These are phyloP conservation scores for Ascochyta lentis DNA, from an alignment of 2,329 filamentous ascomycete species.

Conservation along the genomic window DNA sequence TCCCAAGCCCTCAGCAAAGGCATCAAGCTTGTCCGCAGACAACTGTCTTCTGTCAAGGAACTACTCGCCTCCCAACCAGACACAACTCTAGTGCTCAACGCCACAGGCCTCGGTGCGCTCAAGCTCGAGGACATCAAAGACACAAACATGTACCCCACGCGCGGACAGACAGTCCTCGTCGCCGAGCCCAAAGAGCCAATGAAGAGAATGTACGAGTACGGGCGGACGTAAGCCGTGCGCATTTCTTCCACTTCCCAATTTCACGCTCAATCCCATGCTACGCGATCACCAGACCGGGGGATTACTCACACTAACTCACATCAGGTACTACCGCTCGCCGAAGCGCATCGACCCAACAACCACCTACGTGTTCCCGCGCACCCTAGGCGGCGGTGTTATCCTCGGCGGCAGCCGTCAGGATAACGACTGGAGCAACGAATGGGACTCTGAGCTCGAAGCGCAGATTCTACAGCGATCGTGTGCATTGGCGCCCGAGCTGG, in stretches of 20 bases:
- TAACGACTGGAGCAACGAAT: slow-evolving; percentile 78
- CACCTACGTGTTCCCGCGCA: slow-evolving; percentile 55
- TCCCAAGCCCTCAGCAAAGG: slow-evolving; percentile 76
- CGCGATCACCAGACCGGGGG: background rate
- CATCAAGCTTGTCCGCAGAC: slow-evolving; percentile 59
- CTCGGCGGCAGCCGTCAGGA: slow-evolving; percentile 84
- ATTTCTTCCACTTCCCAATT: slow-evolving; percentile 16
- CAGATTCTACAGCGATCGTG: slow-evolving; percentile 83
- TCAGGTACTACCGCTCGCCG: slow-evolving; percentile 49
- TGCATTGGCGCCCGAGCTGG: slow-evolving; percentile 69
- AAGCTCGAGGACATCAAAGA: slow-evolving; percentile 86
- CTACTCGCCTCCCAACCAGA: slow-evolving; percentile 67
- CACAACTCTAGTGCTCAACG: slow-evolving; percentile 80
- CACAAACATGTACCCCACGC: slow-evolving; percentile 70
- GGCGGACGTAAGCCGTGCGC: slow-evolving; percentile 10
- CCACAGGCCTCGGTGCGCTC: slow-evolving; percentile 78
- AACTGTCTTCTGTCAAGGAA: slow-evolving; percentile 70
- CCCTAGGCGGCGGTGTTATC: slow-evolving; percentile 76
- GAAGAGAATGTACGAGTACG: slow-evolving; percentile 46
- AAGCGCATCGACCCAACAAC: slow-evolving; percentile 52
- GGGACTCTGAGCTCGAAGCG: slow-evolving; percentile 76
- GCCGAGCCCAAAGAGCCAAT: slow-evolving; percentile 51
- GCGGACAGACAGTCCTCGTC: slow-evolving; percentile 85
- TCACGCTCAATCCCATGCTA: background rate
- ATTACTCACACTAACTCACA: background rate